These are phyloP conservation scores for Nannochloris sp. DNA, from an alignment of 139 green algal species.

Conservation along the genomic window DNA sequence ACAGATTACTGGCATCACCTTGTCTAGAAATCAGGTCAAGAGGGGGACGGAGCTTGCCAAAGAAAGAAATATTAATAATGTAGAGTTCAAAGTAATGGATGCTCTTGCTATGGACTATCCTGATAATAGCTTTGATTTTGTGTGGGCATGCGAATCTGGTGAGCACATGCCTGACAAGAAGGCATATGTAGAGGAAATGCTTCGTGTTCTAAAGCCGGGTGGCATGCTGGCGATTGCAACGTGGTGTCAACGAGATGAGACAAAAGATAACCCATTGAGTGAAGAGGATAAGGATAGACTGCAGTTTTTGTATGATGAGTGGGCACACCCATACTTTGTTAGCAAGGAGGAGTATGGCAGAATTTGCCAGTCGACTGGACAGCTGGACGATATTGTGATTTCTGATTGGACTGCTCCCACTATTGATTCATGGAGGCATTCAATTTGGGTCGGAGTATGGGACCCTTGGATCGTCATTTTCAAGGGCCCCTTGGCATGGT, in stretches of 20 bases:
- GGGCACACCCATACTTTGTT: slow-evolving; percentile 94
- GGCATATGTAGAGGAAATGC: slow-evolving; percentile 88
- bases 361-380: slow-evolving; percentile 61
- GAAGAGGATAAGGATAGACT: slow-evolving; percentile 63
- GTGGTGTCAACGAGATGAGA: slow-evolving; percentile 89
- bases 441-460: slow-evolving; percentile 85
- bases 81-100: slow-evolving; percentile 87
- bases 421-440: slow-evolving; percentile 82
- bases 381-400: slow-evolving; percentile 40
- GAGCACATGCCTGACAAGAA: slow-evolving; percentile 99
- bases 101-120: slow-evolving; percentile 81
- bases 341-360: slow-evolving; percentile 83
- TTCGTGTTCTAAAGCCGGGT: slow-evolving; percentile 80
- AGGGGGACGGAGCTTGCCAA: slow-evolving; percentile 71
- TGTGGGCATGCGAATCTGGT: slow-evolving; percentile 94
- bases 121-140: slow-evolving; percentile 87
- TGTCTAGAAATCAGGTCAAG: slow-evolving; percentile 77
- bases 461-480: slow-evolving; percentile 90
- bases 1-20: slow-evolving; percentile 75
- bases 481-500: slow-evolving; percentile 71
- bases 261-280: slow-evolving; percentile 43
- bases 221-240: slow-evolving; percentile 75
- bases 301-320: slow-evolving; percentile 92
- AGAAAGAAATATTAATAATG: slow-evolving; percentile 64
- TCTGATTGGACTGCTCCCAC: slow-evolving; percentile 84